These are phyloP conservation scores for Suhomyces sp. DNA, from an alignment of 805 yeast species.

Conservation along the genomic window DNA sequence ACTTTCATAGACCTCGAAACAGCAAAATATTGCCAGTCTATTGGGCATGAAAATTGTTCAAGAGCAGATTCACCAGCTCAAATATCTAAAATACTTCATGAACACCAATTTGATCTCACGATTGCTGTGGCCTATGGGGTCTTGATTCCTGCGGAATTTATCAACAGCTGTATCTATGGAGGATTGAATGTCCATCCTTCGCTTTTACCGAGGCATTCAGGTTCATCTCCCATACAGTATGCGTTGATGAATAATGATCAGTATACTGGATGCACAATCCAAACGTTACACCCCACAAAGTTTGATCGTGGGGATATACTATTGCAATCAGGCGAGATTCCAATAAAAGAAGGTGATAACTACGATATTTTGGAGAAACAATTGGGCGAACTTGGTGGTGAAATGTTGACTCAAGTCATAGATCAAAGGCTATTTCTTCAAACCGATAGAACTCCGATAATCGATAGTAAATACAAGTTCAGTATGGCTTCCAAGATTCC, in stretches of 20 bases:
- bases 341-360: constrained; percentile 45
- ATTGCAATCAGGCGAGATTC: constrained; percentile 49
- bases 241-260: constrained; percentile 65
- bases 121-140: constrained; percentile 93
- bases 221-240: constrained; percentile 87
- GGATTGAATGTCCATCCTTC: constrained; percentile 95
- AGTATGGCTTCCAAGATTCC: constrained; percentile 62
- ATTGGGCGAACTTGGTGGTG: constrained; percentile 64
- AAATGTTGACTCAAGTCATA: constrained; percentile 49
- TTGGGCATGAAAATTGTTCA: constrained; percentile 21
- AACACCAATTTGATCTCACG: constrained; percentile 53
- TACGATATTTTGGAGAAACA: constrained; percentile 44
- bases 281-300: constrained; percentile 81
- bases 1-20: constrained; percentile 54
- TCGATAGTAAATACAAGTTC: constrained; percentile 21
- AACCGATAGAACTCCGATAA: background rate
- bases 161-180: constrained; percentile 50
- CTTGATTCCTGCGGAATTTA: constrained; percentile 65
- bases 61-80: constrained; percentile 54
- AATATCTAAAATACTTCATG: constrained; percentile 23
- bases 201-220: constrained; percentile 74
- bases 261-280: constrained; percentile 81
- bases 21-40: constrained; percentile 23
- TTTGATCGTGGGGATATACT: constrained; percentile 81
- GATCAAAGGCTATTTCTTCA: constrained; percentile 23